phyloP scores from a whole-genome alignment of 306 rosid species.

The Dryas octopetala region DNA sequence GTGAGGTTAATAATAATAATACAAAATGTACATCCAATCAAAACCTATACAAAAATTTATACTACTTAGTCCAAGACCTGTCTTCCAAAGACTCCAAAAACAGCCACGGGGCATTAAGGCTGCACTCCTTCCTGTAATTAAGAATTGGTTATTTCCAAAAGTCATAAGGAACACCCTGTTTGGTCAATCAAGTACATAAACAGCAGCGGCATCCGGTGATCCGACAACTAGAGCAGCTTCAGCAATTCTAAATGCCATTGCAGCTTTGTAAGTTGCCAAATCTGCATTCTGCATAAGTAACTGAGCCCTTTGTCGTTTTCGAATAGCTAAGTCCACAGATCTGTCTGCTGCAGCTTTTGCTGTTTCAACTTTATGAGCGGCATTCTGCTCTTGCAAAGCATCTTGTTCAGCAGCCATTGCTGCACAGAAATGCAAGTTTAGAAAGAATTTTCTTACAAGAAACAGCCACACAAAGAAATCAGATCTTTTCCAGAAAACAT shows the following conservation, averaged over 20 bases:
- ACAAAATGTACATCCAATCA: constrained; percentile 61
- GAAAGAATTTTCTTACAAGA: neutral
- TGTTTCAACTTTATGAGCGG: constrained; percentile 39
- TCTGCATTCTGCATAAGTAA: constrained; percentile 66
- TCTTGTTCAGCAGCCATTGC: constrained; percentile 49
- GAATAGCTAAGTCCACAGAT: constrained; percentile 47
- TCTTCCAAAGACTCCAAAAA: constrained; percentile 30
- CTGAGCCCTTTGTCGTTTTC: constrained; percentile 64
- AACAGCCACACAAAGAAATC: neutral
- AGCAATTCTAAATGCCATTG: constrained; percentile 50
- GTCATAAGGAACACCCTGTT: constrained; percentile 23
- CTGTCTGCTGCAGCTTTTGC: constrained; percentile 51
- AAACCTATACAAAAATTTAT: constrained; percentile 72
- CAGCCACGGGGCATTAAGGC: constrained; percentile 26
- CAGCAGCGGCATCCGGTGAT: constrained; percentile 38
- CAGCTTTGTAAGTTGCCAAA: constrained; percentile 60
- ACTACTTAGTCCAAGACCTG: constrained; percentile 24
- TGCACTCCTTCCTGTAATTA: constrained; percentile 20
- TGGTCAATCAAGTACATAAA: constrained; percentile 53
- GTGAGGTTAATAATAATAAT: constrained; percentile 47
- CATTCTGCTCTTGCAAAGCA: constrained; percentile 47
- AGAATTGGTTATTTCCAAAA: constrained; percentile 26
- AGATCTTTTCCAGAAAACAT: neutral
- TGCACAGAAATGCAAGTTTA: constrained; percentile 31
- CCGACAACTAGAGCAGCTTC: constrained; percentile 53